These are phyloP conservation scores for Canna indica DNA, from an alignment of 176 grass and related monocot genomes.

Conservation along the genomic window DNA sequence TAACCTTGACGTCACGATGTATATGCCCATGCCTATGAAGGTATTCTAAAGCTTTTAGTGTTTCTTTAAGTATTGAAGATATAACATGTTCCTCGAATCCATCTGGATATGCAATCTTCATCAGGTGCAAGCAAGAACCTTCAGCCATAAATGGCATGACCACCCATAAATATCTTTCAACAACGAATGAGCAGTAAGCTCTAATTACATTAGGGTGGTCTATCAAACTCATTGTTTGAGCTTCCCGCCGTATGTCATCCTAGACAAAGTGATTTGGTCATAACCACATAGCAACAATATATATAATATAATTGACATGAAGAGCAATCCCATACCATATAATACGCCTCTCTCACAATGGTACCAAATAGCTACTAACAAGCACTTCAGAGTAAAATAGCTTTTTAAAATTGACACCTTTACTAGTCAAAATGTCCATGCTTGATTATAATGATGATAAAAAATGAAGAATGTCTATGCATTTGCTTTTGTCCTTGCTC, in stretches of 20 bases:
- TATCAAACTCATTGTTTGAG: constrained; percentile 97
- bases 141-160: constrained; percentile 98
- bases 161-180: constrained; percentile 84
- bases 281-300: neutral
- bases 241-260: constrained; percentile 90
- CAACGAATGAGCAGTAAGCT: constrained; percentile 86
- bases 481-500: neutral
- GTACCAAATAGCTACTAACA: neutral
- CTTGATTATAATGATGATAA: neutral
- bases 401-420: neutral
- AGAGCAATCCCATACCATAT: neutral
- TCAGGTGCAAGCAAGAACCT: constrained; percentile 94
- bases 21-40: constrained; percentile 97
- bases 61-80: constrained; percentile 89
- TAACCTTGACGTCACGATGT: constrained; percentile 95
- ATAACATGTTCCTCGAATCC: constrained; percentile 93
- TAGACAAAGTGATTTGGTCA: constrained; percentile 24
- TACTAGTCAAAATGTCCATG: neutral
- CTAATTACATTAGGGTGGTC: constrained; percentile 92
- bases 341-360: neutral
- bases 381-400: neutral
- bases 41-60: constrained; percentile 91
- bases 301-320: neutral
- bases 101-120: constrained; percentile 84
- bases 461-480: neutral